A percentile compares a stretch with the other conserved stretches of the same genome.
These are phyloP conservation scores for Luffa aegyptiaca DNA, from an alignment of 306 rosid genomes.

Conservation along the genomic window DNA sequence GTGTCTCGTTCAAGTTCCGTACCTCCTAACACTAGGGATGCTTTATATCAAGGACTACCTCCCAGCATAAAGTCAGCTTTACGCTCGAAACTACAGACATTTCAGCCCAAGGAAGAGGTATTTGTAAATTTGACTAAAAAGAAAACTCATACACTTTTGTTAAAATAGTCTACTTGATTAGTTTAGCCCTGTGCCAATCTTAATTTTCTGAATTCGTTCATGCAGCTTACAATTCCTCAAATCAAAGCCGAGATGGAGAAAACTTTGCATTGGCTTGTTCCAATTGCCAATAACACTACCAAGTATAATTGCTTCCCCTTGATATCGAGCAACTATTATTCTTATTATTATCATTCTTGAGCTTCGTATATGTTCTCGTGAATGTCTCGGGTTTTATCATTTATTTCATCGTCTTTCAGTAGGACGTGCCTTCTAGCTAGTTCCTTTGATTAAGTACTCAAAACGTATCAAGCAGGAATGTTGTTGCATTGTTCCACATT, in stretches of 20 bases:
- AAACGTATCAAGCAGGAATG: neutral
- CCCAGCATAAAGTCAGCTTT: conserved; percentile 76
- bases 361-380: neutral
- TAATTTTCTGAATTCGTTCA: neutral
- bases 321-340: neutral
- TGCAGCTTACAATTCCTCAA: conserved; percentile 81
- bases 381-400: neutral
- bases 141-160: neutral
- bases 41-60: conserved; percentile 90
- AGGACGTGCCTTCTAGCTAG: neutral
- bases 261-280: conserved; percentile 89
- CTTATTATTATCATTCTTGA: conserved; percentile 5
- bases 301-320: conserved; percentile 43
- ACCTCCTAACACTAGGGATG: conserved; percentile 92
- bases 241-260: conserved; percentile 97
- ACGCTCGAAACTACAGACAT: conserved; percentile 63
- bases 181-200: neutral
- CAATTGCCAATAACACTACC: conserved; percentile 82
- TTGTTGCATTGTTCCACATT: neutral
- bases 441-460: neutral
- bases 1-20: conserved; percentile 95
- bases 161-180: neutral
- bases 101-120: conserved; percentile 95
- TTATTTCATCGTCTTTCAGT: neutral
- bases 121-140: neutral